These are phyloP conservation scores for Zoysia pacifica DNA, from an alignment of 176 grass and related monocot species.

Conservation along the genomic window DNA sequence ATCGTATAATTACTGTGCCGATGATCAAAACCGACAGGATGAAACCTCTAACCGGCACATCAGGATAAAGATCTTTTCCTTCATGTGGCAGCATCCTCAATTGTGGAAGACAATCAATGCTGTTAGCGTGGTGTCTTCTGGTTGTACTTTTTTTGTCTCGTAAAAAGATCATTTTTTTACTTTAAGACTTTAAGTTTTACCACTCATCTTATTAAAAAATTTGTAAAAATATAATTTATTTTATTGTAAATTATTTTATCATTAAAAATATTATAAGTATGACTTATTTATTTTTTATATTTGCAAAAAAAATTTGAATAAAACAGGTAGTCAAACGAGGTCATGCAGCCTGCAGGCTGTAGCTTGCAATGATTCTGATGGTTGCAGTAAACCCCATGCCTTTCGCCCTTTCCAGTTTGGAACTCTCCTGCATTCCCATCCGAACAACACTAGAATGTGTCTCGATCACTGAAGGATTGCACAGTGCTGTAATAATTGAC, in stretches of 20 bases:
- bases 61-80: conserved; percentile 51
- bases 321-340: no score
- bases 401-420: conserved; percentile 48
- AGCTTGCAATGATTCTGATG: conserved; percentile 50
- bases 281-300: no score
- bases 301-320: no score
- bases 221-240: no score
- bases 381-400: conserved; percentile 51
- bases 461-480: conserved; percentile 47
- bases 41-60: conserved; percentile 35
- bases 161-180: no score
- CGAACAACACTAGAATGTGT: conserved; percentile 52
- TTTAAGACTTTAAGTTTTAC: no score
- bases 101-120: conserved; percentile 52
- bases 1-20: no score
- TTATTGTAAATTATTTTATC: no score
- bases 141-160: no score
- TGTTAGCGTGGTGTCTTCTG: conserved; percentile 35
- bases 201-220: no score
- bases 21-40: no score
- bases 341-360: background rate
- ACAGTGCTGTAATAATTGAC: conserved; percentile 56
- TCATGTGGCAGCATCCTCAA: conserved; percentile 52
- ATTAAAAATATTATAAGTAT: no score
- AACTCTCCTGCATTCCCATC: conserved; percentile 49